Base-by-base conservation (phyloP, 805 yeast species). In the Nakazawaea wickerhamii region DNA sequence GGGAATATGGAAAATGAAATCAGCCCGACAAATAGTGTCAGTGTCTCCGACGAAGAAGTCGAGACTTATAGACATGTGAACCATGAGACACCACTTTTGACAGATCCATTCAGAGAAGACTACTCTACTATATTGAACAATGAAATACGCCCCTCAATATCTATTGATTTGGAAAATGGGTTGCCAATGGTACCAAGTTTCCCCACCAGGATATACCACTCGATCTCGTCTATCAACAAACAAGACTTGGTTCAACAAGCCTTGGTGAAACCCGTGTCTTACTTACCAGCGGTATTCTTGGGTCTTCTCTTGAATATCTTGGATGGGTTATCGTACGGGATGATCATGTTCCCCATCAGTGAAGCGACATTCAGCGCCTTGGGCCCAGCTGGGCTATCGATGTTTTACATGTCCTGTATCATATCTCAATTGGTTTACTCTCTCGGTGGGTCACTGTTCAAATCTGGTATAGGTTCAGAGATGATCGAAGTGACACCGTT, bases 401-500 rank as follows among this genome's bases (percentile, higher is more conserved):
- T 93, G 93, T 93, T 93, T 61, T 93, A 93, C 61, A 77, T 91
- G 31, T 85, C 95, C 4, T 85, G 96, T 25, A 74, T 93, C n/a
- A 75, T 91, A 1, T 84, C 95, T 0, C 99, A 93, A 60, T 64
- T 89, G 49, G 85, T 88, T 5, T 90, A 77, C 57, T 89, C 97
- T 0, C 61, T 86, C 19, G 99, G 99, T 13, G 95, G 95, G 1
- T 86, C 96, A 13, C 84, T 86, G 7, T 91, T 93, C 65, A 79
- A 78, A 48, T 74, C 89, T 2, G 96, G 95, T n/a, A 79, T 91
- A 34, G 99, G 99, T 1, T 85, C 96, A 3, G 98, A 93, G 64
- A 93, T 93, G 99, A 93, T 93, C 50, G 99, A 93, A 60, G 88
- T 93, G n/a, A 95, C 96, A 2, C 99, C 99, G 2, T 93, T 93